Percentiles rank a stretch among this genome's conserved stretches.
These are phyloP conservation scores for Exobasidium cylindrosporum DNA, from an alignment of 1,284 basidiomycete genomes.

Conservation along the genomic window DNA sequence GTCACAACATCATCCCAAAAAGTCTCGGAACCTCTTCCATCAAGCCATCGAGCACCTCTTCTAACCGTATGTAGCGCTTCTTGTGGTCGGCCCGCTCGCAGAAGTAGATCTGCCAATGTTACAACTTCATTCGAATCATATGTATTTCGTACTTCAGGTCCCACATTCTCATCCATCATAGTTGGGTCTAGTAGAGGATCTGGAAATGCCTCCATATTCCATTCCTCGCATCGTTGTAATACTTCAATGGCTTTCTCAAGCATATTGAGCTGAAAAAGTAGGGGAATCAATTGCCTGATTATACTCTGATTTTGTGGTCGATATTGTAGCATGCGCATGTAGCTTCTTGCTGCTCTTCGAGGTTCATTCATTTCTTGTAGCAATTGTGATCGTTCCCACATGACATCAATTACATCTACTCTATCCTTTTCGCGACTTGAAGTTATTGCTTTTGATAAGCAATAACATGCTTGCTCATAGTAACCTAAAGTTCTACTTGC, in stretches of 20 bases:
- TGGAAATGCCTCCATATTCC: constrained; percentile 51
- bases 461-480: constrained; percentile 84
- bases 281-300: constrained; percentile 72
- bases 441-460: constrained; percentile 77
- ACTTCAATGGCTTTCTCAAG: constrained; percentile 65
- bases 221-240: constrained; percentile 66
- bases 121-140: constrained; percentile 60
- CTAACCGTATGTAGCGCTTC: constrained; percentile 70
- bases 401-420: constrained; percentile 69
- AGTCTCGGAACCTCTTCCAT: constrained; percentile 69
- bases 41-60: constrained; percentile 80
- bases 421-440: constrained; percentile 62
- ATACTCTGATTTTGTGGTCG: constrained; percentile 78
- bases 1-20: constrained; percentile 73
- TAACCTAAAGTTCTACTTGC: constrained; percentile 65
- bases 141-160: constrained; percentile 13
- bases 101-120: constrained; percentile 77
- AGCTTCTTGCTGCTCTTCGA: constrained; percentile 74
- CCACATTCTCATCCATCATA: constrained; percentile 17
- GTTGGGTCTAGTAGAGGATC: constrained; percentile 25
- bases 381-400: constrained; percentile 85
- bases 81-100: constrained; percentile 68
- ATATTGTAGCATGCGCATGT: constrained; percentile 71
- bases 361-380: constrained; percentile 71
- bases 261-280: constrained; percentile 71